Evolutionary conservation across 2,329 filamentous ascomycete genomes (phyloP), one percentile per base, ranked within the genome.

Genomic region (Fusarium humuli): DNA sequence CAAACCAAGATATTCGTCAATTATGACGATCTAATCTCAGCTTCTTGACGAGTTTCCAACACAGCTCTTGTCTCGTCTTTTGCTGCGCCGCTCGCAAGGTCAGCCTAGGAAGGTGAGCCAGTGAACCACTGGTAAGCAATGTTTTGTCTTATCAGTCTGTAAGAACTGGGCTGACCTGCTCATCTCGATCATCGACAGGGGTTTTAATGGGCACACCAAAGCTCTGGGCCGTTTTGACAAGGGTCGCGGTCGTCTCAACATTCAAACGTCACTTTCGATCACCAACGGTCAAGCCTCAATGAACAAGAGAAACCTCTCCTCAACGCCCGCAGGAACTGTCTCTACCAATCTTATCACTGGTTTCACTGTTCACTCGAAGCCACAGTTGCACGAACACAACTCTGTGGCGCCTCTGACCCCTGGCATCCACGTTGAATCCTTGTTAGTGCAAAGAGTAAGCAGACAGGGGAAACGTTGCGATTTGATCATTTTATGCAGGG

Each of bases 401-500:
- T 41, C 32, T 54, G 63, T 71, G 63, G 63, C 67, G 67, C 41
- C 52, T 52, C 23, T 54, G 25, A 47, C 37, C 67, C 67, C 57
- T 60, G 45, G 58, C 11, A 27, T 62, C 57, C 67, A 70, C 67
- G 57, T 68, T 71, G 45, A 23, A 46, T 64, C 59, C 52, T 46
- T 56, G 68, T 57, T 45, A 41, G 23, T 46, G 20, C 16, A 64
- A 52, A 30, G 45, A 52, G 45, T 45, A 41, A 64, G 50, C 44
- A 62, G 46, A 20, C 41, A 59, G 46, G 50, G 67, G 50, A 50
- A 44, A 54, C 40, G 46, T 48, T 55, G 46, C 41, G 46, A 65
- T 64, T 27, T 57, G 52, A 45, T 71, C 55, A 67, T 72, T 56
- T 72, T 40, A 71, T 72, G 69, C 69, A 72, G 69, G 69, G 65